A percentile compares a stretch with the other conserved stretches of the same genome.
Evolutionary conservation across 2,329 filamentous ascomycete genomes (phyloP).

Genomic region (Alternaria ethzedia): DNA sequence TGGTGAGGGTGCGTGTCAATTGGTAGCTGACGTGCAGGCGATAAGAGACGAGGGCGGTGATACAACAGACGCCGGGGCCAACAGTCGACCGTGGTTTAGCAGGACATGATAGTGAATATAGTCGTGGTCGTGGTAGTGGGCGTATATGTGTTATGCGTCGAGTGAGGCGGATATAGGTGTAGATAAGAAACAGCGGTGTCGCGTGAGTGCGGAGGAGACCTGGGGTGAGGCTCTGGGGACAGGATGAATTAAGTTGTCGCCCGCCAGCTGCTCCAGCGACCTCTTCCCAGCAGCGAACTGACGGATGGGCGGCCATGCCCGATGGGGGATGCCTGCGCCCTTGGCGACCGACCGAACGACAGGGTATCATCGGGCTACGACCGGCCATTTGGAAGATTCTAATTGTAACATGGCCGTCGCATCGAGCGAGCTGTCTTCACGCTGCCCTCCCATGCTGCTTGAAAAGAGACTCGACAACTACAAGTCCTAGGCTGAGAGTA

Average conservation of each 20-base stretch:
- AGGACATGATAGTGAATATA: constrained; percentile 19
- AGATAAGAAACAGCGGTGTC: constrained; percentile 6
- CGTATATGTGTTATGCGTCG: neutral
- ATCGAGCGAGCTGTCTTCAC: neutral
- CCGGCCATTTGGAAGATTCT: constrained; percentile 11
- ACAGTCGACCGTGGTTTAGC: constrained; percentile 23
- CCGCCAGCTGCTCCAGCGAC: constrained; percentile 12
- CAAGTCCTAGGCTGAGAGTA: neutral
- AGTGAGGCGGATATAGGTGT: neutral
- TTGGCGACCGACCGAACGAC: constrained; percentile 9
- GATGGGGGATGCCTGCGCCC: constrained; percentile 13
- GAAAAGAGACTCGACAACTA: neutral
- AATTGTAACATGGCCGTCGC: constrained; percentile 6
- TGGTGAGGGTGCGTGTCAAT: constrained; percentile 33
- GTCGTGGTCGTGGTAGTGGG: constrained; percentile 1
- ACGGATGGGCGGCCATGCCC: constrained; percentile 10
- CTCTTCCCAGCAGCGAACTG: constrained; percentile 19
- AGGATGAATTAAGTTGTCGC: constrained; percentile 19
- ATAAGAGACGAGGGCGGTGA: constrained; percentile 43
- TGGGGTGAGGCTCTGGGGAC: constrained; percentile 24
- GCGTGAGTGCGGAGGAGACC: constrained; percentile 14
- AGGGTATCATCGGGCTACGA: constrained; percentile 13
- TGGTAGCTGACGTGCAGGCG: constrained; percentile 42
- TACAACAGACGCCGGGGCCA: constrained; percentile 40
- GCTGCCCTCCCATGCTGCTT: neutral